Conservation (phyloP, 2,329 filamentous ascomycete species). For the Fusarium robinianum region DNA sequence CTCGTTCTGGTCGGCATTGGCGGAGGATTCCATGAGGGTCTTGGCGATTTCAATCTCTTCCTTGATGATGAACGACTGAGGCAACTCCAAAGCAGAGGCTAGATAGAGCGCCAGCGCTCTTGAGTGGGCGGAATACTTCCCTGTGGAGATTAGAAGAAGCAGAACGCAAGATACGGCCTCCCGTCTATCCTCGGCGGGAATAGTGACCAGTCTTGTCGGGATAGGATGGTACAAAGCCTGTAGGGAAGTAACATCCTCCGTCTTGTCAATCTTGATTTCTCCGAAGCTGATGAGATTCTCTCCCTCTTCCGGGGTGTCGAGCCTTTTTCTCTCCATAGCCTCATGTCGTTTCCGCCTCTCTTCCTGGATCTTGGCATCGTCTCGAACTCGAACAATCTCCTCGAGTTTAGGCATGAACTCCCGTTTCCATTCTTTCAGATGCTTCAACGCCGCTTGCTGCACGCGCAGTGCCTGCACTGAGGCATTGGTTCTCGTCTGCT, state of each 20-base stretch:
- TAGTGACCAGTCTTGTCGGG: conserved; percentile 57
- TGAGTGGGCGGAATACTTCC: conserved; percentile 76
- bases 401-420: conserved; percentile 71
- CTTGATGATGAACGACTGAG: conserved; percentile 63
- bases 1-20: conserved; percentile 47
- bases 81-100: conserved; percentile 67
- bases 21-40: conserved; percentile 70
- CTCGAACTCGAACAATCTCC: conserved; percentile 63
- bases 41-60: conserved; percentile 78
- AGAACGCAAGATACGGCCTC: conserved; percentile 72
- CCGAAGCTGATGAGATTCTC: conserved; percentile 50
- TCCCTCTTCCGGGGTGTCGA: conserved; percentile 43
- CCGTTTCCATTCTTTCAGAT: conserved; percentile 79
- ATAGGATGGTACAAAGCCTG: conserved; percentile 59
- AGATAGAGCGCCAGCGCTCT: conserved; percentile 70
- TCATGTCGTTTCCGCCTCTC: conserved; percentile 53
- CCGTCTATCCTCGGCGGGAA: conserved; percentile 61
- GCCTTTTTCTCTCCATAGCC: conserved; percentile 45
- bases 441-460: conserved; percentile 61
- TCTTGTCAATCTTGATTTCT: conserved; percentile 38
- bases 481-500: conserved; percentile 21
- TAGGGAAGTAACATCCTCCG: conserved; percentile 49
- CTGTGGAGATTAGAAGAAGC: conserved; percentile 70
- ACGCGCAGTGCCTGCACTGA: conserved; percentile 41
- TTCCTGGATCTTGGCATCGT: conserved; percentile 52